phyloP scores from a whole-genome alignment of 805 yeast species.

The Zygotorulaspora danielsina region DNA sequence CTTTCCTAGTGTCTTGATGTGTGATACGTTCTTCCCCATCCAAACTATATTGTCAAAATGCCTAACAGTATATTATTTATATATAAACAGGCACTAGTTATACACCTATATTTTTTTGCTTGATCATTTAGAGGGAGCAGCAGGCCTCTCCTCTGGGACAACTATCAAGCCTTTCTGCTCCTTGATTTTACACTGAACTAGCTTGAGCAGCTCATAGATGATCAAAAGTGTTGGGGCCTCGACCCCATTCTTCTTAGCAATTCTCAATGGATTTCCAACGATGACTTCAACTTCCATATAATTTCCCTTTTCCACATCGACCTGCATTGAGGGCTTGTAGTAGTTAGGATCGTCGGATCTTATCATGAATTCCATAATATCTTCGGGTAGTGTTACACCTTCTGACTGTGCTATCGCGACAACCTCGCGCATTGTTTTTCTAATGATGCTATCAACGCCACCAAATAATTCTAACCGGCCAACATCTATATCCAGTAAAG shows the following conservation, averaged over 20 bases:
- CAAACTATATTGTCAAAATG: too few species aligned
- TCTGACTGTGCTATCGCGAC: constrained; percentile 64
- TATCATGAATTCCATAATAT: constrained; percentile 44
- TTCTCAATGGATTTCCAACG: constrained; percentile 55
- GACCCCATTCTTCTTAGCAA: constrained; percentile 45
- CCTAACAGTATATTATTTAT: too few species aligned
- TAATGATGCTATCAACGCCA: constrained; percentile 41
- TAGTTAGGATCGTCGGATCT: constrained; percentile 54
- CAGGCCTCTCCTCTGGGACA: constrained; percentile 20
- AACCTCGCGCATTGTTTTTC: constrained; percentile 67
- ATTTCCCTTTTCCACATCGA: constrained; percentile 61
- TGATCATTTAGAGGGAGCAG: too few species aligned
- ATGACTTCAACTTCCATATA: constrained; percentile 68
- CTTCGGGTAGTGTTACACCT: constrained; percentile 50
- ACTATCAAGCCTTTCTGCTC: constrained; percentile 48
- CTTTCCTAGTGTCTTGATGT: too few species aligned
- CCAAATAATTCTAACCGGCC: constrained; percentile 40
- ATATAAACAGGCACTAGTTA: too few species aligned
- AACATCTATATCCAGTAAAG: constrained; percentile 53
- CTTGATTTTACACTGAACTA: constrained; percentile 56
- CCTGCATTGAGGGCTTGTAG: constrained; percentile 68
- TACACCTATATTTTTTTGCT: too few species aligned
- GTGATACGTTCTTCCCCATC: too few species aligned
- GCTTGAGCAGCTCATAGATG: constrained; percentile 53
- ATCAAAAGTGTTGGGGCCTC: constrained; percentile 53